Evolutionary conservation across 1,139 yeast species (phyloP).

Genomic region (Kluyveromyces sp.): DNA sequence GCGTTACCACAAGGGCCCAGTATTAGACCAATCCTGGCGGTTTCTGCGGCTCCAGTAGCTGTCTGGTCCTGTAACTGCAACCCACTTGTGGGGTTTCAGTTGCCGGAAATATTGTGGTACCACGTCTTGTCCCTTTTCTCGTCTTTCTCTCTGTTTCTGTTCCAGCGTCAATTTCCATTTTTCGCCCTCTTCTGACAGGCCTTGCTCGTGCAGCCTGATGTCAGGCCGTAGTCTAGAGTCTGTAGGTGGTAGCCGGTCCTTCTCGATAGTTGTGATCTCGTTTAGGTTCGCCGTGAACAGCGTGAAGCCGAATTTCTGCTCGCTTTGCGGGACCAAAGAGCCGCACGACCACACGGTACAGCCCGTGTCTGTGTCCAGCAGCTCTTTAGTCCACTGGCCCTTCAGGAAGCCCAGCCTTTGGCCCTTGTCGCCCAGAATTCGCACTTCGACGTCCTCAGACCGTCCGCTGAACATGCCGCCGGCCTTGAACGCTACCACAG

Average conservation of each 20-base stretch:
- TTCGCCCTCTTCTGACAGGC: conserved; percentile 67
- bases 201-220: conserved; percentile 62
- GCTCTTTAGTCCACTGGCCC: conserved; percentile 30
- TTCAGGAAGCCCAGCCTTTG: conserved; percentile 21
- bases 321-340: conserved; percentile 47
- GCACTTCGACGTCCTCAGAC: conserved; percentile 66
- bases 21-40: conserved; percentile 51
- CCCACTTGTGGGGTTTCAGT: conserved; percentile 51
- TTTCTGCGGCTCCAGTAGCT: conserved; percentile 80
- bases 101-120: conserved; percentile 60
- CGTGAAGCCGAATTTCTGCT: conserved; percentile 77
- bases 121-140: conserved; percentile 49
- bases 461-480: conserved; percentile 78
- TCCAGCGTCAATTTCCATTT: conserved; percentile 58
- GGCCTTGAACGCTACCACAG: conserved; percentile 66
- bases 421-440: conserved; percentile 40
- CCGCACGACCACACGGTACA: conserved; percentile 35
- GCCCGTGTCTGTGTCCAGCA: conserved; percentile 29
- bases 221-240: conserved; percentile 92
- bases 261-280: conserved; percentile 66
- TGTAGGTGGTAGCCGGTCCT: conserved; percentile 63
- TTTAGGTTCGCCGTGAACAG: conserved; percentile 74
- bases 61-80: conserved; percentile 49
- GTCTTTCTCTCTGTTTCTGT: conserved; percentile 70
- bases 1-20: conserved; percentile 45